Percentiles rank a stretch among this genome's conserved stretches.
Conservation (phyloP, 306 rosid species). For the Pueraria montana region DNA sequence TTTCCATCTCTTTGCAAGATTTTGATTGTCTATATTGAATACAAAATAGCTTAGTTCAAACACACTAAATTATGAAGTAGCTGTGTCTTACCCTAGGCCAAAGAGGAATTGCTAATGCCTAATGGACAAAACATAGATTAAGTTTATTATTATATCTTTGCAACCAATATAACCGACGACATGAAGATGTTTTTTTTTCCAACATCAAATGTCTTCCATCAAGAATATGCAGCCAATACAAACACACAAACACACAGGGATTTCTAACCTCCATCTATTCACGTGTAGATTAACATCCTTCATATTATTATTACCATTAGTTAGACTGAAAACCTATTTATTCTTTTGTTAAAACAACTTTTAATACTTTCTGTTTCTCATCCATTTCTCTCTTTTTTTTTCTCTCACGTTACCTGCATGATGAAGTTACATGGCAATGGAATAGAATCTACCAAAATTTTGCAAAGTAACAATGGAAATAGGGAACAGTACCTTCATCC, state of each 20-base stretch:
- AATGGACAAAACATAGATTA: neutral
- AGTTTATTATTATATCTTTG: neutral
- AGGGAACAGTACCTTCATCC: conserved; percentile 77
- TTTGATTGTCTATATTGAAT: neutral
- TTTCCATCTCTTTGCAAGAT: neutral
- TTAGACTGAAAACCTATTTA: too few relatives aligned
- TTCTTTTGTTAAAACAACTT: neutral
- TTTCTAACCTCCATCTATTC: neutral
- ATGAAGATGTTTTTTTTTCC: neutral
- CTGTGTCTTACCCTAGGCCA: neutral
- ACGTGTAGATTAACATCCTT: neutral
- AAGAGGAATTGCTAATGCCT: neutral
- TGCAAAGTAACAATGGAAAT: neutral
- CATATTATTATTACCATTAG: too few relatives aligned
- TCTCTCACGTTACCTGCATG: neutral
- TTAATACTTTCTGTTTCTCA: neutral
- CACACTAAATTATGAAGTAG: neutral
- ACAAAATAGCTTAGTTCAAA: neutral
- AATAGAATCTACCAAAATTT: neutral
- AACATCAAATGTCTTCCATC: neutral
- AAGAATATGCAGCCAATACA: neutral
- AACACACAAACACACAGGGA: neutral
- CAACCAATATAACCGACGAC: neutral
- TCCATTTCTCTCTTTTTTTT: too few relatives aligned
- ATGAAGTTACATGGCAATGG: neutral